Base-by-base conservation (phyloP, 2,329 filamentous ascomycete genomes). In the Raffaelea albimanens region DNA sequence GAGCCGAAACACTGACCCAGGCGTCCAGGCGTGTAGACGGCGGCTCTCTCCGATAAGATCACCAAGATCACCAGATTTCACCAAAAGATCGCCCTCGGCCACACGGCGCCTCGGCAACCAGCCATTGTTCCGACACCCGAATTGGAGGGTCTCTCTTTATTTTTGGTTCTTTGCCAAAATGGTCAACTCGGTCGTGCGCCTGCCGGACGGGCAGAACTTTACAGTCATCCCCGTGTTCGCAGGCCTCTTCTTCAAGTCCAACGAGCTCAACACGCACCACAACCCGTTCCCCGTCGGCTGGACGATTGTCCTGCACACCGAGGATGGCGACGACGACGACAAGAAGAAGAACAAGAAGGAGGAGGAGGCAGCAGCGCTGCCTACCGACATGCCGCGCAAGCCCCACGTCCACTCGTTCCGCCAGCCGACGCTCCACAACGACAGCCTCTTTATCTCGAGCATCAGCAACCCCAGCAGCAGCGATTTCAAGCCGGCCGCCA, bases 371-470 rank as follows among this genome's bases (percentile, higher is more conserved):
- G 4, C 25, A 18, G 40, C 13, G 13, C 7, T 23, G 4, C 8
- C 22, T 16, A 11, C 29, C 33, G 21, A 5, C 45, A 11, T 3
- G 21, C 5, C n/a, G 25, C 25, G 25, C 25, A 7, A 13, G 13
- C 66, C 66, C 18, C 67, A 73, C 53, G 67, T 77, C 22, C 81
- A 82, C 56, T 75, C 79, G n/a, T 96, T 83, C 68, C 80, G 70
- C 44, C 69, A 68, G 41, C 90, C 91, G 0, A 95, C 87, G 0
- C 70, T 94, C 29, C 76, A 80, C 29, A 78, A 82, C 61, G 91
- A 97, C 64, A 82, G 80, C 57, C 73, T 96, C 49, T 96, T 90
- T 69, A 91, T 97, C 57, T 95, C 89, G 4, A 91, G 87, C 52
- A 89, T 95, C 53, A 91, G 87, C 44, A 87, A 85, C 55, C 88